Base-by-base conservation (phyloP, 2,329 filamentous ascomycete genomes). In the Pseudogymnoascus verrucosus region DNA sequence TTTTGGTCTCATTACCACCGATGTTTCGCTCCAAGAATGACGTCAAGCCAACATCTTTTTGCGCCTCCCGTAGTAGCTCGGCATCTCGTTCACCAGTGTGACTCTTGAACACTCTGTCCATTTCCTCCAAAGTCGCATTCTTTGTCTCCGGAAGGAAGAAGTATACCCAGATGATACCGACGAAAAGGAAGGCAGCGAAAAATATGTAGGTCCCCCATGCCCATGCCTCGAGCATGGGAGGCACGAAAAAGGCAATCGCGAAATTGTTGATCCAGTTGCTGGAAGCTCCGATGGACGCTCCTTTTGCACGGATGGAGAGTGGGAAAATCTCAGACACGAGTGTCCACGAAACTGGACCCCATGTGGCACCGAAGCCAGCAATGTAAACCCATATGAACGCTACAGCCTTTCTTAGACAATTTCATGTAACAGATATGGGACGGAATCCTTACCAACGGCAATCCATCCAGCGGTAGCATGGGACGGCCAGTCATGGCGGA, bases 201-300 rank as follows among this genome's bases (percentile, higher is more conserved):
- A 85, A 84, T 65, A 84, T 80, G 67, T 83, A 85, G 0, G 81
- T 81, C 14, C 82, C 82, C 71, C 78, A 84, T n/a, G 75, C 68
- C 65, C 76, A 78, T 31, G 66, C 66, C 34, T 69, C 68, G 6
- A 77, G 68, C 74, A 78, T 82, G 8, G 76, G 73, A 2, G 77
- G 78, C 0, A 78, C 76, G 42, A 76, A 78, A 39, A 80, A 77
- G 3, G 78, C 78, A 11, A 82, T 76, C 62, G 76, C 74, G 44
- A 81, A 82, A 67, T 80, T 80, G 71, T 76, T 77, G 40, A 78
- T 61, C 78, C 78, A 80, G 69, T 79, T 79, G 65, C 73, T 76
- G 0, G 75, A 77, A 0, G 76, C 76, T 4, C 74, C 75, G 19
- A 80, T 77, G 0, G 76, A 76, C 2, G 76, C 73, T 26, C 78